These are phyloP conservation scores for Knufia fluminis DNA, from an alignment of 2,329 filamentous ascomycete genomes.

Conservation along the genomic window DNA sequence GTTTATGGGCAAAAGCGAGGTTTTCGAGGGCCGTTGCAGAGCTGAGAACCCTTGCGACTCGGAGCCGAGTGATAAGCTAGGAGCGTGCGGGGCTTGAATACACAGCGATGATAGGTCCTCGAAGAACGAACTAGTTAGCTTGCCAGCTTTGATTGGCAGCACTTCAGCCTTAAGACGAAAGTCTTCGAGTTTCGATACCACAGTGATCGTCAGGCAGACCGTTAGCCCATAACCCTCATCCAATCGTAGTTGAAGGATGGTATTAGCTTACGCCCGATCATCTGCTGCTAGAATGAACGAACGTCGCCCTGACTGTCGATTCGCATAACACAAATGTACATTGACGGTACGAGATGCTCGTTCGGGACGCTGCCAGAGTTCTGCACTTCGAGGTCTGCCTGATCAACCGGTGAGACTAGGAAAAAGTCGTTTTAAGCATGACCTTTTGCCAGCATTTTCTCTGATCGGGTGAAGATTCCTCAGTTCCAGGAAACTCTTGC, in stretches of 20 bases:
- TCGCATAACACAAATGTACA: background rate
- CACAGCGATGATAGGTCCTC: background rate
- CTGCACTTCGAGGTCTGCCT: no score
- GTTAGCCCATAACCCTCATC: background rate
- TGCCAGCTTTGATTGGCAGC: background rate
- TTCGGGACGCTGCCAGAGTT: no score
- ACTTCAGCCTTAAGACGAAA: background rate
- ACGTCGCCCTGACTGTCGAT: background rate
- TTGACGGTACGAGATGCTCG: background rate
- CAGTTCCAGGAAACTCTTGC: no score
- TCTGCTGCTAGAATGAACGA: no score
- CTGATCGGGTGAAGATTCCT: no score
- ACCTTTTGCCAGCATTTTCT: no score
- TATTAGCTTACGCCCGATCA: background rate
- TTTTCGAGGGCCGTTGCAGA: background rate
- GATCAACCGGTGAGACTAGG: no score
- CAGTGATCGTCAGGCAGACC: background rate
- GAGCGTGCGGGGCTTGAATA: background rate
- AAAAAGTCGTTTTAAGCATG: no score
- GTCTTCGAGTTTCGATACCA: background rate
- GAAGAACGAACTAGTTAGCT: background rate
- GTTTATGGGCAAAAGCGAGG: no score
- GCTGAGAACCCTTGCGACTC: background rate
- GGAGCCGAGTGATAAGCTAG: background rate
- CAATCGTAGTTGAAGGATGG: background rate